Evolutionary conservation across 176 grass and related monocot genomes (phyloP).

Genomic region (barley (Hordeum vulgare)): DNA sequence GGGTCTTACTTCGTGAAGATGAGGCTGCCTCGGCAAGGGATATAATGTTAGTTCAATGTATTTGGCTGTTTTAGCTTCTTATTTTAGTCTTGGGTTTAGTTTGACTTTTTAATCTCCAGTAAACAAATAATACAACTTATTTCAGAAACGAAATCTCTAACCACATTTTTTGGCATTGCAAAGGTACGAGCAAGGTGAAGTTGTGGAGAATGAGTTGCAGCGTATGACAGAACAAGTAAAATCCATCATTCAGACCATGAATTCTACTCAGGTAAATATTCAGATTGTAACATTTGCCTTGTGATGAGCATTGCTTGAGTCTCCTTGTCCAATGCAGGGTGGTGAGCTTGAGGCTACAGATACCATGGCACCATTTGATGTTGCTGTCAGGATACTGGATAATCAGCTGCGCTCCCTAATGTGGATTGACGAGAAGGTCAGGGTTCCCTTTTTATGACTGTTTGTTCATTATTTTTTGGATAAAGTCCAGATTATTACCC

Average conservation of each 20-base stretch:
- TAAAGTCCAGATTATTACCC: not conserved
- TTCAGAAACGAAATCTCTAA: not conserved
- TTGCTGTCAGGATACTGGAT: slow-evolving; percentile 92
- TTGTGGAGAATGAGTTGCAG: slow-evolving; percentile 85
- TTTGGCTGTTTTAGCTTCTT: slow-evolving; percentile 2
- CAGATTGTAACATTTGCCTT: slow-evolving; percentile 9
- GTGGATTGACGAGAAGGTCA: slow-evolving; percentile 99
- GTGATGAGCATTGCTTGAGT: slow-evolving; percentile 13
- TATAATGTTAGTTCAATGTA: slow-evolving; percentile 67
- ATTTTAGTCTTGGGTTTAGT: not conserved
- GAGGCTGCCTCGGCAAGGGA: slow-evolving; percentile 78
- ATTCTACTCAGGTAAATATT: slow-evolving; percentile 67
- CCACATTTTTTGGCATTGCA: slow-evolving; percentile 27
- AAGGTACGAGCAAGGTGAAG: slow-evolving; percentile 90
- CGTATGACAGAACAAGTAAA: slow-evolving; percentile 97
- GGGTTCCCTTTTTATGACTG: not conserved
- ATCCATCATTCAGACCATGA: slow-evolving; percentile 91
- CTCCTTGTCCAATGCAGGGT: slow-evolving; percentile 46
- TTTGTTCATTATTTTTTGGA: not conserved
- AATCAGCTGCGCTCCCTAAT: slow-evolving; percentile 94
- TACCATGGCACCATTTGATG: slow-evolving; percentile 88
- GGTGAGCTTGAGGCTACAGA: slow-evolving; percentile 60
- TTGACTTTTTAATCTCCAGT: not conserved
- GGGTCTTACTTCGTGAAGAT: slow-evolving; percentile 79
- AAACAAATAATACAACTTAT: not conserved